phyloP scores from a whole-genome alignment of 345 rosid species.

The Salix brachista region DNA sequence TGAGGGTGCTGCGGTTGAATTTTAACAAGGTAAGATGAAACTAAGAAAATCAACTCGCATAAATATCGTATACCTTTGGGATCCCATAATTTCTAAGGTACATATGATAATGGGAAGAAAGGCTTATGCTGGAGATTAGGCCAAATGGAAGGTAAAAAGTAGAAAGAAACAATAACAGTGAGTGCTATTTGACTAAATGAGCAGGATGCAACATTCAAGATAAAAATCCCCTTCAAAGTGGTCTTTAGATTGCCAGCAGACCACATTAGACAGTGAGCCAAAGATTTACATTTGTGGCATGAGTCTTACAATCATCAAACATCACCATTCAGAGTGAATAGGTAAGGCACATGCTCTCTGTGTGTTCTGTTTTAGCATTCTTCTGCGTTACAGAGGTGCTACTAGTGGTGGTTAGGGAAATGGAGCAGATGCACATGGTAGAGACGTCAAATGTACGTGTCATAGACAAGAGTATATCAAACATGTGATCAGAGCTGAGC shows the following conservation, averaged over 20 bases:
- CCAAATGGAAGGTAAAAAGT: not conserved
- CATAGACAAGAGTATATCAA: no score
- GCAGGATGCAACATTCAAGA: not conserved
- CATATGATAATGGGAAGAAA: not conserved
- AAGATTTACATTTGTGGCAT: not conserved
- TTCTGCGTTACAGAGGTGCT: no score
- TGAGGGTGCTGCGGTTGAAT: not conserved
- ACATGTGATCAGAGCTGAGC: no score
- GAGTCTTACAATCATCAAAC: not conserved
- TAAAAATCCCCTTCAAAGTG: not conserved
- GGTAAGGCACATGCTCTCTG: not conserved
- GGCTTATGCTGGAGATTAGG: not conserved
- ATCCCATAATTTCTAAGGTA: not conserved
- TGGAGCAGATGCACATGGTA: no score
- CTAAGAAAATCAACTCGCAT: no score
- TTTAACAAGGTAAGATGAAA: not conserved
- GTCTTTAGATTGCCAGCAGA: not conserved
- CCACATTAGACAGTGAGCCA: not conserved
- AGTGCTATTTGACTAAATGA: not conserved
- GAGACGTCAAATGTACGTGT: no score
- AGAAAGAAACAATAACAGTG: not conserved
- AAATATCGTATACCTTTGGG: not conserved
- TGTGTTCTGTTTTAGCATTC: not conserved
- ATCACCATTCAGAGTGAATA: no score
- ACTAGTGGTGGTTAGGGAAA: no score